These are phyloP conservation scores for Annulohypoxylon stygium DNA, from an alignment of 495 filamentous ascomycete genomes.

Conservation along the genomic window DNA sequence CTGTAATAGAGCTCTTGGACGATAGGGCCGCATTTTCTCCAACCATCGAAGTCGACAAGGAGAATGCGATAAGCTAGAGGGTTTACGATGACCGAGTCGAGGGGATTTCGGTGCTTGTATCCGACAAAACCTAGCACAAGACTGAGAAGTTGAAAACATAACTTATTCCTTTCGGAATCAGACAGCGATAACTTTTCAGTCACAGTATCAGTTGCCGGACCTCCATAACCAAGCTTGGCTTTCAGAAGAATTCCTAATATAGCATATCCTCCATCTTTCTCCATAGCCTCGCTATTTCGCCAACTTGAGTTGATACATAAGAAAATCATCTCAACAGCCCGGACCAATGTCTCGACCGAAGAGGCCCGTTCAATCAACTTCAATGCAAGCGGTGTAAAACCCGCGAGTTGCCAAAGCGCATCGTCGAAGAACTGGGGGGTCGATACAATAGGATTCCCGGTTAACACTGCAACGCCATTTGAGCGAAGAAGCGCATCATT, in stretches of 20 bases:
- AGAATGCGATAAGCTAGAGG: conserved; percentile 92
- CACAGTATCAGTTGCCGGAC: conserved; percentile 55
- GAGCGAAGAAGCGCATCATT: conserved; percentile 85
- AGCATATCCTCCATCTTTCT: conserved; percentile 92
- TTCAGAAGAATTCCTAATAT: conserved; percentile 84
- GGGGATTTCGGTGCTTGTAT: conserved; percentile 79
- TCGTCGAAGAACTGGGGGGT: conserved; percentile 88
- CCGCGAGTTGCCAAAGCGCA: conserved; percentile 90
- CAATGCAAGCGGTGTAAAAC: conserved; percentile 84
- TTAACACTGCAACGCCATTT: conserved; percentile 83
- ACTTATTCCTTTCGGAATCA: conserved; percentile 69
- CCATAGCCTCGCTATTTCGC: conserved; percentile 99
- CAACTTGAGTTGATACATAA: conserved; percentile 87
- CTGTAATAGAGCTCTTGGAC: conserved; percentile 91
- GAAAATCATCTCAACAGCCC: conserved; percentile 85
- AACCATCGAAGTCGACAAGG: conserved; percentile 90
- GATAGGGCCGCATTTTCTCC: conserved; percentile 79
- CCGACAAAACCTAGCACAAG: conserved; percentile 88
- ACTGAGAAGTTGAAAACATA: conserved; percentile 78
- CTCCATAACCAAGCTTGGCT: conserved; percentile 74
- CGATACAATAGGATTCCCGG: conserved; percentile 85
- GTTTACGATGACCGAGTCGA: conserved; percentile 93
- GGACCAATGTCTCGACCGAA: conserved; percentile 74
- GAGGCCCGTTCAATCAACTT: conserved; percentile 83
- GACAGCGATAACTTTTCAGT: conserved; percentile 56